Percentiles rank a stretch among this genome's conserved stretches.
These are phyloP conservation scores for Candolleomyces efflorescens DNA, from an alignment of 768 basidiomycete species.

Conservation along the genomic window DNA sequence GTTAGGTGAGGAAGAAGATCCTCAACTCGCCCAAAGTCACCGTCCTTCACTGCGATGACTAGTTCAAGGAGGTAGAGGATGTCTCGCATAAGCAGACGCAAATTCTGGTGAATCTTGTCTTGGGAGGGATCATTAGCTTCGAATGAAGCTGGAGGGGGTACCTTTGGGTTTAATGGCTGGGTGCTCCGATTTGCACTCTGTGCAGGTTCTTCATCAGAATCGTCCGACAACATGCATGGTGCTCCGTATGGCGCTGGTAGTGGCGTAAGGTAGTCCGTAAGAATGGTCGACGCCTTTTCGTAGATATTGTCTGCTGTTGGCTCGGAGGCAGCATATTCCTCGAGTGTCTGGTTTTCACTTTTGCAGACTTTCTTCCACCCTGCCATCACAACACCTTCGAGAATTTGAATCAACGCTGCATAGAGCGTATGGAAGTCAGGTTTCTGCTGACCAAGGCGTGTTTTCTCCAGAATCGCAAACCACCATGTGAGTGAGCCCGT, in stretches of 20 bases:
- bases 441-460: slow-evolving; percentile 19
- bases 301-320: not conserved
- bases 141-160: not conserved
- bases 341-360: not conserved
- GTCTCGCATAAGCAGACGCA: not conserved
- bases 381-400: slow-evolving; percentile 20
- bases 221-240: not conserved
- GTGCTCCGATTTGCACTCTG: not conserved
- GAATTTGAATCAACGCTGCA: slow-evolving; percentile 16
- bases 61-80: not conserved
- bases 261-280: not conserved
- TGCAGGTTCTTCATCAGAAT: not conserved
- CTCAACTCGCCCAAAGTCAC: not conserved
- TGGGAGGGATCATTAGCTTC: not conserved
- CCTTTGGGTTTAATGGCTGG: too few relatives aligned
- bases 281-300: not conserved
- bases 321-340: not conserved
- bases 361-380: slow-evolving; percentile 17
- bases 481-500: slow-evolving; percentile 19
- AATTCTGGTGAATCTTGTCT: not conserved
- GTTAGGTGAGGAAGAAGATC: not conserved
- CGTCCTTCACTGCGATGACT: not conserved
- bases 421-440: slow-evolving; percentile 27
- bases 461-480: slow-evolving; percentile 21
- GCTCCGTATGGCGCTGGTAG: not conserved